phyloP scores from a whole-genome alignment of 225 moss, liverwort and hornwort species.

The Bryum argenteum region DNA sequence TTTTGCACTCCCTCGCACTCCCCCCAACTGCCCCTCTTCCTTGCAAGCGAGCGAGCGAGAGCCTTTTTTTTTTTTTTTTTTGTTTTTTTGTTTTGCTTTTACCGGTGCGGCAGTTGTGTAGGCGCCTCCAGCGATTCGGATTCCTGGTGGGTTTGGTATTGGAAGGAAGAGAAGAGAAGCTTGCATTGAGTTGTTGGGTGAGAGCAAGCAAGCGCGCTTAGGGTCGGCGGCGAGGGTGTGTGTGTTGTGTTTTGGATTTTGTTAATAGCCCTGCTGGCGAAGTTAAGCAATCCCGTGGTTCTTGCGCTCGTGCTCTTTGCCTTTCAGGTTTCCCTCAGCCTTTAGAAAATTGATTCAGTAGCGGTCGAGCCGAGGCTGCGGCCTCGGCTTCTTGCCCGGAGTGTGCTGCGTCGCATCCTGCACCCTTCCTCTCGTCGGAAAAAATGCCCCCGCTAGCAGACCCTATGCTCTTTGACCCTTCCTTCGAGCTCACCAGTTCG shows the following conservation, averaged over 20 bases:
- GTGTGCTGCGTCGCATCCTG: slow-evolving; percentile 78
- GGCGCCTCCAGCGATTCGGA: neutral
- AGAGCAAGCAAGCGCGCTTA: neutral
- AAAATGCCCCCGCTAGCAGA: slow-evolving; percentile 99
- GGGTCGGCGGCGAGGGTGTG: neutral
- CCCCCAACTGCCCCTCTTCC: neutral
- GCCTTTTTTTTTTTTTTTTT: neutral
- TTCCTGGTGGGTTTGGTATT: neutral
- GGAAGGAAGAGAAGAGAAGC: too few species aligned
- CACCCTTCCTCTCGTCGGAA: slow-evolving; percentile 77
- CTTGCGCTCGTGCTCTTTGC: neutral
- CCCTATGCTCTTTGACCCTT: slow-evolving; percentile 52
- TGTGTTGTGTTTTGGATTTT: neutral
- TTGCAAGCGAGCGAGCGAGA: too few species aligned
- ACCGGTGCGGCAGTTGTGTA: slow-evolving; percentile 1
- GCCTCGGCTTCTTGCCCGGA: slow-evolving; percentile 99
- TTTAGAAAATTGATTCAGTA: slow-evolving; percentile 99
- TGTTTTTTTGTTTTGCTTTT: neutral
- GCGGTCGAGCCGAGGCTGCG: slow-evolving; percentile 97
- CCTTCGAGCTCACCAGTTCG: slow-evolving; percentile 39
- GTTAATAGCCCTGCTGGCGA: slow-evolving; percentile 58
- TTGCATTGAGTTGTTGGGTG: slow-evolving; percentile 21
- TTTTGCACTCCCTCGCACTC: slow-evolving; percentile 18
- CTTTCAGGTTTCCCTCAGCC: slow-evolving; percentile 44
- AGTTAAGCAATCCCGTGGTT: slow-evolving; percentile 28